A percentile compares a stretch with the other conserved stretches of the same genome.
These are phyloP conservation scores for Pseudocohnilembus persalinus DNA, from an alignment of 169 alveolate species.

Conservation along the genomic window DNA sequence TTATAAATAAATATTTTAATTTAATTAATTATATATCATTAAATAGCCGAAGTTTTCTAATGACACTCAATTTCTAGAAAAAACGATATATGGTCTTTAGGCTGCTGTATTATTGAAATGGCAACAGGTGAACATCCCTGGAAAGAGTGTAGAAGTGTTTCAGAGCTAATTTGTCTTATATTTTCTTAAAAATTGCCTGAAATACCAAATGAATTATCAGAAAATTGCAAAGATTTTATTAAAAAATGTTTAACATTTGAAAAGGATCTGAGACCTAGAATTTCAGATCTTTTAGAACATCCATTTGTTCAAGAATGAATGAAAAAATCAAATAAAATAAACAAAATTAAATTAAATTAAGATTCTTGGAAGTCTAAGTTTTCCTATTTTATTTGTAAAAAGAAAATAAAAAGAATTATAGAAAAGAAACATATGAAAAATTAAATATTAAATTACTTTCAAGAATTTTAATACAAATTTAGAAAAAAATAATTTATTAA, in stretches of 20 bases:
- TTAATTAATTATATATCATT: too few species aligned
- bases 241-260: constrained; percentile 53
- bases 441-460: too few species aligned
- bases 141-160: constrained; percentile 47
- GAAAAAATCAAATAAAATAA: too few species aligned
- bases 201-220: constrained; percentile 51
- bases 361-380: too few species aligned
- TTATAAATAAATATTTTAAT: too few species aligned
- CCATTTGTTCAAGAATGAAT: constrained; percentile 55
- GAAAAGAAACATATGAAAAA: too few species aligned
- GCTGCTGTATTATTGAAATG: constrained; percentile 86
- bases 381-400: too few species aligned
- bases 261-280: constrained; percentile 50
- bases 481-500: too few species aligned
- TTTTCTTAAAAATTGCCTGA: constrained; percentile 29
- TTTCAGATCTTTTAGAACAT: constrained; percentile 60
- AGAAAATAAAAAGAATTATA: too few species aligned
- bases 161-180: constrained; percentile 36
- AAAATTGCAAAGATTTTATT: constrained; percentile 65
- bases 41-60: constrained; percentile 62
- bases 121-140: constrained; percentile 84
- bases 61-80: constrained; percentile 54
- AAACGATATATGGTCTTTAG: constrained; percentile 86
- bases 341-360: too few species aligned
- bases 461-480: too few species aligned